A percentile compares a stretch with the other conserved stretches of the same genome.
These are phyloP conservation scores for Ophiostoma perfectum DNA, from an alignment of 2,329 filamentous ascomycete genomes.

Conservation along the genomic window DNA sequence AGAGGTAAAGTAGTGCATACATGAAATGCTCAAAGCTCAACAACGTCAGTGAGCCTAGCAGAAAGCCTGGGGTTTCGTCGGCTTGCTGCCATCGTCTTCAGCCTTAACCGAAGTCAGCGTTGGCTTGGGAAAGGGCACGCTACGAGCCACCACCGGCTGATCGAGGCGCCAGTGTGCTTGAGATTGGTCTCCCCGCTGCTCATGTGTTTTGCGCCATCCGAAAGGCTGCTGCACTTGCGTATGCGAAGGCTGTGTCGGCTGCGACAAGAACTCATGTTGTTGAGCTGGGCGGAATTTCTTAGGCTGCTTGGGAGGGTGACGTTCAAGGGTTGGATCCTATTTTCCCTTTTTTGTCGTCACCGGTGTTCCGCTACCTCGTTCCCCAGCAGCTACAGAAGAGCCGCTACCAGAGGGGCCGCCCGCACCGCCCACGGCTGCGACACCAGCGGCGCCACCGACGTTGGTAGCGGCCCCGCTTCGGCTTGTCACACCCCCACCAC, in stretches of 20 bases:
- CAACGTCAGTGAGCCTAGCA: too few relatives aligned
- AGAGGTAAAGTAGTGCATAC: too few relatives aligned
- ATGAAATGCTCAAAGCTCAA: too few relatives aligned
- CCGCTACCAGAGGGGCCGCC: background rate
- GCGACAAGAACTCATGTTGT: background rate
- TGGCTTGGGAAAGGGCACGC: background rate
- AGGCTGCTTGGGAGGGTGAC: background rate
- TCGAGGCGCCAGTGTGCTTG: background rate
- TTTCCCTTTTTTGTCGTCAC: slow-evolving; percentile 23
- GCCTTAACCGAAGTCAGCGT: background rate
- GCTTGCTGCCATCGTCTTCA: background rate
- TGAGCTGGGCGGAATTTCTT: background rate
- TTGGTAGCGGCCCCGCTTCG: background rate
- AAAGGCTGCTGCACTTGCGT: background rate
- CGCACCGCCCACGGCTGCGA: background rate
- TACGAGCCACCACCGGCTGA: background rate
- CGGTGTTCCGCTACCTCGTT: slow-evolving; percentile 13
- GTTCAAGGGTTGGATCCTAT: slow-evolving; percentile 13
- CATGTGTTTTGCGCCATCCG: background rate
- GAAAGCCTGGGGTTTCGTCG: too few relatives aligned
- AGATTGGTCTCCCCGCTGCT: background rate
- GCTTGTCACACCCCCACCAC: slow-evolving; percentile 6
- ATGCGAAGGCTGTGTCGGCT: background rate
- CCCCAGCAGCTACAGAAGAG: background rate
- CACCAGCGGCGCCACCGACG: background rate